These are phyloP conservation scores for Psidium friedrichsthalianum DNA, from an alignment of 345 rosid genomes.

Conservation along the genomic window DNA sequence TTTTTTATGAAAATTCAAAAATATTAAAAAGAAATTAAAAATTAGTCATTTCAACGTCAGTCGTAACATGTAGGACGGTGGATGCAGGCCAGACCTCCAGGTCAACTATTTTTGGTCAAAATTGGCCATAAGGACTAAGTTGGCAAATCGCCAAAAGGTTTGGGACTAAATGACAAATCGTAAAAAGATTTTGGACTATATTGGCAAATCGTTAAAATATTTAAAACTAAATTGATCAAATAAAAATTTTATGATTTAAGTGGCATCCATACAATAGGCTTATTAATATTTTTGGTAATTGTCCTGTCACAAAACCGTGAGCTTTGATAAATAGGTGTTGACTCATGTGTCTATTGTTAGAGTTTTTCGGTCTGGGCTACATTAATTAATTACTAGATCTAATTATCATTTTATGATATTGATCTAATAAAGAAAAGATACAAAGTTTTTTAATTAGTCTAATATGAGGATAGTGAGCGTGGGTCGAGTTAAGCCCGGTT, in stretches of 20 bases:
- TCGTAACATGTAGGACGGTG: rapidly evolving
- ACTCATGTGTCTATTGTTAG: not conserved
- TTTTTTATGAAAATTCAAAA: not conserved
- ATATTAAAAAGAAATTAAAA: not conserved
- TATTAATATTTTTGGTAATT: not conserved
- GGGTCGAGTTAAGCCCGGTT: too few species aligned
- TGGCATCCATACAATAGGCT: rapidly evolving
- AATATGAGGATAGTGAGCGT: too few species aligned
- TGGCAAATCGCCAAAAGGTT: too few species aligned
- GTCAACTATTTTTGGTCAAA: not conserved
- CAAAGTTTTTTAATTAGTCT: too few species aligned
- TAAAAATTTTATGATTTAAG: not conserved
- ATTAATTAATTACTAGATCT: too few species aligned
- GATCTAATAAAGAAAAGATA: too few species aligned
- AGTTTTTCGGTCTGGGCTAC: too few species aligned
- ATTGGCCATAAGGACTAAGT: not conserved
- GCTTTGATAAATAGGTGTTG: not conserved
- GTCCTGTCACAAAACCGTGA: not conserved
- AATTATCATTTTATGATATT: too few species aligned
- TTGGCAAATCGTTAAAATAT: not conserved
- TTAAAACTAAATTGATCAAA: not conserved
- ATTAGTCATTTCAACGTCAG: not conserved
- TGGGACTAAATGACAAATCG: not conserved
- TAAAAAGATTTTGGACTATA: rapidly evolving
- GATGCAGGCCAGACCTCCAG: rapidly evolving